Evolutionary conservation across 1,139 yeast genomes (phyloP).

Genomic region (Geotrichum aggregatum): DNA sequence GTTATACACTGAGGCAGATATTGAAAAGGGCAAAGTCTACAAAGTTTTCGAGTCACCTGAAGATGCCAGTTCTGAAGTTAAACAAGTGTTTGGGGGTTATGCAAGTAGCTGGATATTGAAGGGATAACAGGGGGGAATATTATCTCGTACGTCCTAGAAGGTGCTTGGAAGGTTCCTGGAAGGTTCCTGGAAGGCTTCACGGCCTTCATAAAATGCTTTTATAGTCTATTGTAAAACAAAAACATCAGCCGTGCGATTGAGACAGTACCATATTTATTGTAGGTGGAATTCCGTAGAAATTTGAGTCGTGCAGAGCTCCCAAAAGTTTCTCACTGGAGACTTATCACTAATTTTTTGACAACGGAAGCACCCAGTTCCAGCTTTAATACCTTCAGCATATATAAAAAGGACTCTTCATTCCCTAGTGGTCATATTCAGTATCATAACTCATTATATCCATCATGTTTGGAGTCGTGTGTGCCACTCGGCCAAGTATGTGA

Average conservation of each 20-base stretch:
- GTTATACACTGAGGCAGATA: slow-evolving; percentile 25
- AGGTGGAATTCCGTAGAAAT: neutral
- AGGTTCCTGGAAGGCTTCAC: too few species aligned
- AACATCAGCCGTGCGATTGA: neutral
- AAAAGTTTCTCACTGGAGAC: too few species aligned
- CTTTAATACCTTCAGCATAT: too few species aligned
- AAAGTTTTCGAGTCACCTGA: neutral
- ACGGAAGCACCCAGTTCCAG: too few species aligned
- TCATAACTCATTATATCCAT: neutral
- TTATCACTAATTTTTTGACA: too few species aligned
- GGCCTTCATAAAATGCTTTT: too few species aligned
- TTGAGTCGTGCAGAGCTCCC: neutral
- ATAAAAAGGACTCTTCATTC: neutral
- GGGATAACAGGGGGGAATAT: too few species aligned
- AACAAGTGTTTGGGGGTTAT: slow-evolving; percentile 24
- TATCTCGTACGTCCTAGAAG: too few species aligned
- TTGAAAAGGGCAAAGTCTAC: slow-evolving; percentile 7
- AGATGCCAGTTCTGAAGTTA: neutral
- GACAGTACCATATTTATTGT: too few species aligned
- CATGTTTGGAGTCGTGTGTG: slow-evolving; percentile 48
- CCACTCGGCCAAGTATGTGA: slow-evolving; percentile 41
- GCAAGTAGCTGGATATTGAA: slow-evolving; percentile 25
- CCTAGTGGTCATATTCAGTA: neutral
- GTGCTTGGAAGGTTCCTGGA: too few species aligned
- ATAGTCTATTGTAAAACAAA: neutral